A percentile compares a stretch with the other conserved stretches of the same genome.
Conservation (phyloP, 352 stramenopile genomes). For the Pythium pyrilobum region DNA sequence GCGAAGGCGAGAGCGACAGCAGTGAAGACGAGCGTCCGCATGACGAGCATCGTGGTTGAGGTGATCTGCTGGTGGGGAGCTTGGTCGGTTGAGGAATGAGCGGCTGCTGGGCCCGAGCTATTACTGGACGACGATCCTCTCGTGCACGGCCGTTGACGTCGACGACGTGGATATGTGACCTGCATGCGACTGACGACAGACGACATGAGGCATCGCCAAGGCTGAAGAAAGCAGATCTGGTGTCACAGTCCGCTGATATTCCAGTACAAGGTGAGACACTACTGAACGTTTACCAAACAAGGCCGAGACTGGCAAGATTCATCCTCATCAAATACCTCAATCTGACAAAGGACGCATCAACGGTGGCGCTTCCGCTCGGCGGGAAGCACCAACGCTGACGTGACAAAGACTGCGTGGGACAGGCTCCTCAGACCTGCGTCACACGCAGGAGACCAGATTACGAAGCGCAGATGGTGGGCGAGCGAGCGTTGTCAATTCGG, state of each 20-base stretch:
- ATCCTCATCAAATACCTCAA: no score
- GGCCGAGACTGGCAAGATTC: neutral
- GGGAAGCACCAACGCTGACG: slow-evolving; percentile 4
- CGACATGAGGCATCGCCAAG: neutral
- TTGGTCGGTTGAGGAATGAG: slow-evolving; percentile 12
- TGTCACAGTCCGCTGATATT: neutral
- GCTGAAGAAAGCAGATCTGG: neutral
- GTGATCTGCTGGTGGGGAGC: neutral
- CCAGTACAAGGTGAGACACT: neutral
- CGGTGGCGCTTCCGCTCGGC: no score
- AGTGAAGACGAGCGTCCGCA: neutral
- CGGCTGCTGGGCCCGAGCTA: no score
- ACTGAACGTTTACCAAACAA: neutral
- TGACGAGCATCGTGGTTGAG: neutral
- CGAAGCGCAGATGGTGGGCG: no score
- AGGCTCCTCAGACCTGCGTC: no score
- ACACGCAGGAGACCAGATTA: no score
- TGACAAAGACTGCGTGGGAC: neutral
- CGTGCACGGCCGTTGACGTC: no score
- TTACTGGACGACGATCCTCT: no score
- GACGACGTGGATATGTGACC: no score
- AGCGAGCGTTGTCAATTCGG: no score
- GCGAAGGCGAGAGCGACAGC: neutral
- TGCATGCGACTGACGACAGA: neutral
- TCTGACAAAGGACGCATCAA: no score